Base-by-base conservation (phyloP, 108 stramenopile genomes). In the Licmophora abbreviata region DNA sequence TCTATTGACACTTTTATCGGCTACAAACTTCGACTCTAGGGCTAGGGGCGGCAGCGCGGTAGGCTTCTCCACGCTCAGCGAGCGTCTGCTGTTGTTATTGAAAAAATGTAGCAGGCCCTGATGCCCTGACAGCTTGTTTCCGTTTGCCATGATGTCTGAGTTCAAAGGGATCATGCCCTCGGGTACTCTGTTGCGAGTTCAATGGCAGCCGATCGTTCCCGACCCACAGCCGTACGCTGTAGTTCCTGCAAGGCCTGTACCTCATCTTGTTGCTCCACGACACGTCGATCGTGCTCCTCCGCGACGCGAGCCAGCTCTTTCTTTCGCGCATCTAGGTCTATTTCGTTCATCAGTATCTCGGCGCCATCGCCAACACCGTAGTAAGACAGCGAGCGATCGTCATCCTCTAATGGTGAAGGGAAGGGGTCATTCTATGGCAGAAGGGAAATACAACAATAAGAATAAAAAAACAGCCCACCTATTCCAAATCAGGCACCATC, bases 331-430 rank as follows among this genome's bases (percentile, higher is more conserved):
- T 62, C 68, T 24, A 27, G n/a, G 25, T 47, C 6, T 14, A 47
- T 27, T 68, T 93, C 92, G 46, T 89, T 85, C 54, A 94, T 78
- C 14, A 84, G 63, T 42, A 94, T 88, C 55, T 86, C 79, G 10
- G 82, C 70, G 14, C 92, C 92, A 58, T 94, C 88, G 15, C 57
- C 59, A 8, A 88, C 76, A n/a, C 92, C 92, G 53, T 85, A 94
- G 53, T 90, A 94, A 20, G 63, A 66, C 9, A 94, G 61, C 9
- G 81, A 61, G 38, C 71, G 50, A 14, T 71, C 66, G 20, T 81
- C 82, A 59, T 86, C 82, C 41, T 88, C 83, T 35, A 94, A 58
- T 54, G 76, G 78, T 33, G 65, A 41, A 5, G 83, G 83, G 51
- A 89, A 80, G 14, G 74, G 63, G 25, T 76, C 76, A n/a, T 51